phyloP scores from a whole-genome alignment of 2,329 filamentous ascomycete species.

The Paramyrothecium roridum region DNA sequence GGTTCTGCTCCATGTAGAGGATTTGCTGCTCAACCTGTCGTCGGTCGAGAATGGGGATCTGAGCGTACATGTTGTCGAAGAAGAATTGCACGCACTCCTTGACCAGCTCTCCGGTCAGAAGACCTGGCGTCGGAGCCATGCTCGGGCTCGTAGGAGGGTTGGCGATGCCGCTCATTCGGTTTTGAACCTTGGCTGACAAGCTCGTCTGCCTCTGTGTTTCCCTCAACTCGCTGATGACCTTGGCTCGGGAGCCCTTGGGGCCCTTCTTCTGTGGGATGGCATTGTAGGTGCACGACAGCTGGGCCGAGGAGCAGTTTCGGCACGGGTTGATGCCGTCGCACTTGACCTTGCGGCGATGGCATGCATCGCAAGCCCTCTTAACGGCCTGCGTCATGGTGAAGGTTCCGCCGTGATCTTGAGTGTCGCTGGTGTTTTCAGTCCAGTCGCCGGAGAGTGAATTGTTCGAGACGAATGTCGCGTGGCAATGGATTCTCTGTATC shows the following conservation, averaged over 20 bases:
- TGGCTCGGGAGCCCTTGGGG: slow-evolving; percentile 70
- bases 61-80: slow-evolving; percentile 63
- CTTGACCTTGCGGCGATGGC: slow-evolving; percentile 72
- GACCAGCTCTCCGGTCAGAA: slow-evolving; percentile 60
- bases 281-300: slow-evolving; percentile 70
- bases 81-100: slow-evolving; percentile 67
- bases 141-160: slow-evolving; percentile 43
- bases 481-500: neutral
- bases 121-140: slow-evolving; percentile 54
- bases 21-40: slow-evolving; percentile 55
- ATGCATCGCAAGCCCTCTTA: slow-evolving; percentile 68
- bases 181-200: slow-evolving; percentile 59
- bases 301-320: slow-evolving; percentile 65
- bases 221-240: slow-evolving; percentile 71
- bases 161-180: slow-evolving; percentile 53
- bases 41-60: slow-evolving; percentile 60
- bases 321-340: slow-evolving; percentile 70
- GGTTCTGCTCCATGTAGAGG: slow-evolving; percentile 58
- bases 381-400: slow-evolving; percentile 47
- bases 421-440: slow-evolving; percentile 5
- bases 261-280: slow-evolving; percentile 74
- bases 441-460: slow-evolving; percentile 6
- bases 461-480: neutral
- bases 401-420: neutral
- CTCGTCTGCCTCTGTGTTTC: slow-evolving; percentile 66